phyloP scores from a whole-genome alignment of 768 basidiomycete genomes.

The Trichaptum fuscoviolaceum region DNA sequence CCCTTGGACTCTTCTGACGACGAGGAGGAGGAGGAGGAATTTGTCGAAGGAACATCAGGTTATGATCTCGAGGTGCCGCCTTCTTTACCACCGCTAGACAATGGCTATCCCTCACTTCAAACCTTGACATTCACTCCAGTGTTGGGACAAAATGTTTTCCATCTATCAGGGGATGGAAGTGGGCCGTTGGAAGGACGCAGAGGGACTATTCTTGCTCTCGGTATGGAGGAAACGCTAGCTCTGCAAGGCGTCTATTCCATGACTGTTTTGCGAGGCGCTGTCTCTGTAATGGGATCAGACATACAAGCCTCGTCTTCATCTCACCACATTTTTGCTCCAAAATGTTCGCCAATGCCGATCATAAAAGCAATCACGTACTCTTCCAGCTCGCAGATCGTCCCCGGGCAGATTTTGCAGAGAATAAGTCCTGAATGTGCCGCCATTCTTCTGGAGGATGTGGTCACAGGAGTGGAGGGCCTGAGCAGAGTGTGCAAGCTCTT shows the following conservation, averaged over 20 bases:
- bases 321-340: slow-evolving; percentile 68
- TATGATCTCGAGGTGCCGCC: slow-evolving; percentile 3
- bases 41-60: slow-evolving; percentile 18
- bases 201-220: slow-evolving; percentile 39
- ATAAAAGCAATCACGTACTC: slow-evolving; percentile 25
- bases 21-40: slow-evolving; percentile 24
- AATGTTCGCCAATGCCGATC: slow-evolving; percentile 71
- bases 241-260: slow-evolving; percentile 66
- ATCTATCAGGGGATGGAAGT: slow-evolving; percentile 21
- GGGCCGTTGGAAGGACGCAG: slow-evolving; percentile 3
- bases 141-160: slow-evolving; percentile 40
- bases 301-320: slow-evolving; percentile 33
- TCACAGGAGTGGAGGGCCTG: slow-evolving; percentile 61
- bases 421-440: slow-evolving; percentile 28
- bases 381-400: slow-evolving; percentile 15
- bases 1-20: slow-evolving; percentile 44
- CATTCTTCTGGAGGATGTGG: slow-evolving; percentile 51
- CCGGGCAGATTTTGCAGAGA: slow-evolving; percentile 8
- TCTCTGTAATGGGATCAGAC: slow-evolving; percentile 53
- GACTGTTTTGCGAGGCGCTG: slow-evolving; percentile 54
- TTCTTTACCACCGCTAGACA: slow-evolving; percentile 5
- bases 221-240: slow-evolving; percentile 47
- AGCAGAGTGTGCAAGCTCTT: slow-evolving; percentile 58
- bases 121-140: slow-evolving; percentile 40
- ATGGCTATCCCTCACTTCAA: background rate